Percentiles rank a stretch among this genome's conserved stretches.
These are phyloP conservation scores for Thuidium tamariscinum DNA, from an alignment of 225 moss, liverwort and hornwort genomes.

Conservation along the genomic window DNA sequence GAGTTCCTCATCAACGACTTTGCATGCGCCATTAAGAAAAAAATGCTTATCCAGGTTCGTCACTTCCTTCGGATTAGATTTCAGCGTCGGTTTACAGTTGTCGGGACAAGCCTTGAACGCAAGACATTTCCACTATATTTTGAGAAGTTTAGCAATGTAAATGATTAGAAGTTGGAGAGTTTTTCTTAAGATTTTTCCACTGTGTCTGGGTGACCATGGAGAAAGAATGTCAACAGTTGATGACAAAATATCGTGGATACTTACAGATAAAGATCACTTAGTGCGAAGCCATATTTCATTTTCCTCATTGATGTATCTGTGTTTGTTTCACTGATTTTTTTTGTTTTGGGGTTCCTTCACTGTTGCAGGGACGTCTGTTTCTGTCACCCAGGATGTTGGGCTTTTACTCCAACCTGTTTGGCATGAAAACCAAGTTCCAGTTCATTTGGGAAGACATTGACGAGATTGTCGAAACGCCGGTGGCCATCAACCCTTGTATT, in stretches of 20 bases:
- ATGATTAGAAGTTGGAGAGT: background rate
- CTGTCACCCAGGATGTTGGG: constrained; percentile 88
- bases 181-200: background rate
- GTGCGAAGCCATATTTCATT: too few relatives aligned
- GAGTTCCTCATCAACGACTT: constrained; percentile 96
- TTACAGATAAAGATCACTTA: too few relatives aligned
- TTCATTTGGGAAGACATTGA: constrained; percentile 96
- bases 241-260: background rate
- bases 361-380: constrained; percentile 77
- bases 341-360: background rate
- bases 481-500: constrained; percentile 71
- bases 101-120: background rate
- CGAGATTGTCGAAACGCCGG: constrained; percentile 73
- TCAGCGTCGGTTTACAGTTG: background rate
- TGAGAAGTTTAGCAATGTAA: background rate
- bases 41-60: constrained; percentile 79
- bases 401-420: constrained; percentile 90
- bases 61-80: background rate
- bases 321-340: background rate
- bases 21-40: constrained; percentile 82
- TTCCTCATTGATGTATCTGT: background rate
- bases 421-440: constrained; percentile 91
- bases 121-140: background rate
- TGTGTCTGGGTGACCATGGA: background rate
- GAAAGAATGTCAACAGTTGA: background rate